phyloP scores from a whole-genome alignment of 1,139 yeast species.

The Diutina scorzettiae region DNA sequence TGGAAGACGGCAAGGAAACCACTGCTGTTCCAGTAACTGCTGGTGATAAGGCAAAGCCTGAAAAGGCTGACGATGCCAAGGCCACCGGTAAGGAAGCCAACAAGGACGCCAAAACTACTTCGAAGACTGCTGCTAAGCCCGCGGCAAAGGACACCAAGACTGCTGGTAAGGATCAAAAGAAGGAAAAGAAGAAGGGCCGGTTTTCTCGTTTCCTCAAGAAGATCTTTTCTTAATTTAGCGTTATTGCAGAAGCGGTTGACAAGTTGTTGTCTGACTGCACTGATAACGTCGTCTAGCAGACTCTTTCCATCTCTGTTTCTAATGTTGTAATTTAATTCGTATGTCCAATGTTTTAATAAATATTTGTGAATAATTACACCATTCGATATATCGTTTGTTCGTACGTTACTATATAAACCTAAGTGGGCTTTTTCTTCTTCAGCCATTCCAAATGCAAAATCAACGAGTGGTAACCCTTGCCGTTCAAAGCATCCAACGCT shows the following conservation, averaged over 20 bases:
- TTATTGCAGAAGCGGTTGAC: background rate
- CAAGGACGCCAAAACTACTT: background rate
- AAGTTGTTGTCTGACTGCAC: background rate
- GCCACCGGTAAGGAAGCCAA: background rate
- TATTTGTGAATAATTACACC: background rate
- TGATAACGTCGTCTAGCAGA: background rate
- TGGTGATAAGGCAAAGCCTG: background rate
- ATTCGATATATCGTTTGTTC: too few relatives aligned
- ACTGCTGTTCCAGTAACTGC: too few relatives aligned
- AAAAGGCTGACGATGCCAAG: background rate
- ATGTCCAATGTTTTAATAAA: background rate
- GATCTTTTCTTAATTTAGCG: background rate
- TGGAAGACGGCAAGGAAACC: background rate
- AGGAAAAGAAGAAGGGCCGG: conserved; percentile 4
- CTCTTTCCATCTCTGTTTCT: background rate
- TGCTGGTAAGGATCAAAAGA: background rate
- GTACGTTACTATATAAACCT: too few relatives aligned
- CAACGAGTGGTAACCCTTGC: conserved; percentile 87
- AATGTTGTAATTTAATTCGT: conserved; percentile 4
- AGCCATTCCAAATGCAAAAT: conserved; percentile 71
- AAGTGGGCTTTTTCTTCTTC: conserved; percentile 17
- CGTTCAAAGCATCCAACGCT: conserved; percentile 72
- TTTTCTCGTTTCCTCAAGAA: conserved; percentile 2
- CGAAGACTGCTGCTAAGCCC: background rate
- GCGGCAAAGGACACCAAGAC: background rate